Evolutionary conservation across 768 basidiomycete species (phyloP), one percentile per base, ranked within the genome.

Genomic region (Fibroporia radiculosa): DNA sequence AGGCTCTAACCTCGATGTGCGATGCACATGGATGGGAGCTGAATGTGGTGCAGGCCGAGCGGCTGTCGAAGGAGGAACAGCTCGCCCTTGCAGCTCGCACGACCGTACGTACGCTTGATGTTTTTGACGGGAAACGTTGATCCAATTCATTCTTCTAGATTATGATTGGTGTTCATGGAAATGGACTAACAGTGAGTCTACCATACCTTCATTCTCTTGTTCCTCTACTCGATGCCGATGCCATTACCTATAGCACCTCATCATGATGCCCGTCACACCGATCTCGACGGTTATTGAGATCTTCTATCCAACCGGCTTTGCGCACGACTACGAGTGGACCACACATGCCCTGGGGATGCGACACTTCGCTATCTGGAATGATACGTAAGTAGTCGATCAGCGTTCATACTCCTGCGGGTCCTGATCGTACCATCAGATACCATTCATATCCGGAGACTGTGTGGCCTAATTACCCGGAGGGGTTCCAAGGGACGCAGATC

Each of bases 271-370:
- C 18, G 74, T 75, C 1, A 84, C 80, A 3, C 77, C 76, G 0
- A 62, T 78, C n/a, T 80, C 85, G 4, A 80, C 86, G 4, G 86
- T 93, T 16, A 84, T 93, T 51, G 89, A 93, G 63, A 76, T 93
- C 12, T 88, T 93, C 65, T 84, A 72, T 56, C 88, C 87, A 0
- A 69, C 62, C 2, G 90, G 88, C 0, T 92, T 88, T 58, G 82
- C 89, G 22, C 82, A 84, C 55, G 90, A 92, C 56, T 92, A 92
- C 59, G 79, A 89, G 55, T 93, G 87, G 80, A 91, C 89, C 0
- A 60, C 82, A 4, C 63, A 75, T 26, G 78, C 85, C 0, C 62
- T 92, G 10, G 86, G 86, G 4, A 80, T 87, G 71, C 68, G 62
- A 14, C 80, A 92, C 62, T 84, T 80, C 51, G 82, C 78, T 1